Conservation (phyloP, 2,329 filamentous ascomycete species). For the Sphaceloma murrayae region DNA sequence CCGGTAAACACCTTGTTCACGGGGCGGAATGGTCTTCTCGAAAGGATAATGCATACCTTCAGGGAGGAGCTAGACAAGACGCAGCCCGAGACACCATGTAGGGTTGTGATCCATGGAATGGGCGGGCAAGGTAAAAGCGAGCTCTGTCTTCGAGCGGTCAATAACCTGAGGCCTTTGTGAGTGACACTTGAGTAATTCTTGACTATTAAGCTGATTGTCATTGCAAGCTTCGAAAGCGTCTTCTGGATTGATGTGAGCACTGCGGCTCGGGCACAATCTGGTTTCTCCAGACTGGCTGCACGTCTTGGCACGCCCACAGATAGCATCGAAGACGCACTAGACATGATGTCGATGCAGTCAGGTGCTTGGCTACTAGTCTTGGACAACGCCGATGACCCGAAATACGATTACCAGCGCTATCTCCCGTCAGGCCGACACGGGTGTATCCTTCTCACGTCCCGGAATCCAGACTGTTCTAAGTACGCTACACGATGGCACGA, state of each 20-base stretch:
- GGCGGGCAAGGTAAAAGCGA: slow-evolving; percentile 1
- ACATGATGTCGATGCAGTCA: background rate
- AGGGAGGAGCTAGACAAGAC: too few relatives aligned
- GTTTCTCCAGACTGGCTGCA: background rate
- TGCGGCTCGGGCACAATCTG: background rate
- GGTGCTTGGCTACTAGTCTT: background rate
- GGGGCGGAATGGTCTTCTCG: background rate
- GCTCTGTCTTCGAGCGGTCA: background rate
- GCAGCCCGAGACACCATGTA: background rate
- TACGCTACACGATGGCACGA: background rate
- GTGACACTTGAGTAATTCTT: background rate
- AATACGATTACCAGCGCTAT: background rate
- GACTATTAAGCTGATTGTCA: background rate
- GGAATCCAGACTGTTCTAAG: background rate
- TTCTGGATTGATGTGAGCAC: slow-evolving; percentile 5
- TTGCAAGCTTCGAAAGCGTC: background rate
- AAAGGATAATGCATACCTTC: too few relatives aligned
- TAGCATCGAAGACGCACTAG: background rate
- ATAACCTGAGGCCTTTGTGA: background rate
- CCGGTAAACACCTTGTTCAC: background rate
- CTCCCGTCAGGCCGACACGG: background rate
- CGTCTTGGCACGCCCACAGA: background rate
- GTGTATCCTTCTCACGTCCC: background rate
- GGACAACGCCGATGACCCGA: background rate
- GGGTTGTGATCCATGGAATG: background rate